Percentiles rank a stretch among this genome's conserved stretches.
Evolutionary conservation across 257 asterid genomes (phyloP).

Genomic region (Solanum arcanum): DNA sequence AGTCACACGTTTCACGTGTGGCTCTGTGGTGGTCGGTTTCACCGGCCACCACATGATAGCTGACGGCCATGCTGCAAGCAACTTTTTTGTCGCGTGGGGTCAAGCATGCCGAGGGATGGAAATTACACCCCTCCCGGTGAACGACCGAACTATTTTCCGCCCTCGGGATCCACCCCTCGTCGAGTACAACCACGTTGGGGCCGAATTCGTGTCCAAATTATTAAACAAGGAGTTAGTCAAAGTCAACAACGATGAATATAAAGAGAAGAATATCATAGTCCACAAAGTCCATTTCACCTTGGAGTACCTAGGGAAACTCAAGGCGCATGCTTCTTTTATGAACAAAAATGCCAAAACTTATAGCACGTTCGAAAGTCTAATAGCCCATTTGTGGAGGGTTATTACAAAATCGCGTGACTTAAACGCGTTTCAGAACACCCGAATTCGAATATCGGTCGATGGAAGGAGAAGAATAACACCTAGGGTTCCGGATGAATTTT

Average conservation of each 20-base stretch:
- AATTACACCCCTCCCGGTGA: slow-evolving; percentile 36
- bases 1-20: slow-evolving; percentile 60
- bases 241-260: background rate
- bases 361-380: slow-evolving; percentile 71
- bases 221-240: slow-evolving; percentile 9
- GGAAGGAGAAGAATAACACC: slow-evolving; percentile 40
- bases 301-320: slow-evolving; percentile 43
- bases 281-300: slow-evolving; percentile 41
- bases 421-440: slow-evolving; percentile 28
- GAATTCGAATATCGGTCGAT: slow-evolving; percentile 47
- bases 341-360: slow-evolving; percentile 22
- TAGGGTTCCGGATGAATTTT: slow-evolving; percentile 41
- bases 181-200: slow-evolving; percentile 57
- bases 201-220: slow-evolving; percentile 25
- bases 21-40: slow-evolving; percentile 67
- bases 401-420: slow-evolving; percentile 54
- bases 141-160: slow-evolving; percentile 39
- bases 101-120: slow-evolving; percentile 38
- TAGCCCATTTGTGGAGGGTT: slow-evolving; percentile 72
- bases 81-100: slow-evolving; percentile 76
- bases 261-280: slow-evolving; percentile 27
- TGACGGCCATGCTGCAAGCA: slow-evolving; percentile 58
- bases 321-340: slow-evolving; percentile 42
- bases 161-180: slow-evolving; percentile 37
- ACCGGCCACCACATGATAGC: slow-evolving; percentile 69